These are phyloP conservation scores for Heterobasidion parviporum DNA, from an alignment of 1,284 basidiomycete genomes.

Conservation along the genomic window DNA sequence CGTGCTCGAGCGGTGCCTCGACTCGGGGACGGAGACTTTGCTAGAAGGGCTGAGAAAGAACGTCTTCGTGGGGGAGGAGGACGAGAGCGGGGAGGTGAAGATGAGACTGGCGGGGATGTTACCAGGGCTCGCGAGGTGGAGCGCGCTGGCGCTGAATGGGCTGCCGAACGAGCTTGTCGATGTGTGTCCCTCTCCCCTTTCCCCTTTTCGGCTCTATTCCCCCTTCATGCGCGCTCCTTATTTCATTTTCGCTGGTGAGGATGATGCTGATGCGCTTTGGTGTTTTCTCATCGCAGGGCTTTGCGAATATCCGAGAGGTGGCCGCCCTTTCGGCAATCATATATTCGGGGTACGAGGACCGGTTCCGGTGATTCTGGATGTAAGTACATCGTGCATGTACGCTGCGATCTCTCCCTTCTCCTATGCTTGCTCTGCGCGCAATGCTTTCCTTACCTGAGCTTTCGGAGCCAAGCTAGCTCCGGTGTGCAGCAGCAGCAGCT, in stretches of 20 bases:
- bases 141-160: constrained; percentile 58
- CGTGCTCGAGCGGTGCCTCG: constrained; percentile 62
- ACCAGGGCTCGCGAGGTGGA: constrained; percentile 74
- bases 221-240: background rate
- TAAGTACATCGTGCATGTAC: too few species aligned
- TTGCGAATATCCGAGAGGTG: constrained; percentile 23
- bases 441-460: too few species aligned
- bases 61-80: constrained; percentile 34
- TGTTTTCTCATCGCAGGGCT: constrained; percentile 13
- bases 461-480: too few species aligned
- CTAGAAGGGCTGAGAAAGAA: constrained; percentile 46
- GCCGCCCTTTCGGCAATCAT: constrained; percentile 26
- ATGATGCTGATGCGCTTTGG: background rate
- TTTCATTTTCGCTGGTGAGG: background rate
- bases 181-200: constrained; percentile 36
- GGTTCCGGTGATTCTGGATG: constrained; percentile 18
- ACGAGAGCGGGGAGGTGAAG: constrained; percentile 34
- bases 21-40: constrained; percentile 52
- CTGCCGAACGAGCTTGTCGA: constrained; percentile 81
- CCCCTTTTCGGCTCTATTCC: constrained; percentile 6
- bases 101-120: constrained; percentile 68
- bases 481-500: too few species aligned
- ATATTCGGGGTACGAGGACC: constrained; percentile 27
- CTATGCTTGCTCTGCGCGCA: too few species aligned
- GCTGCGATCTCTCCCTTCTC: too few species aligned